Base-by-base conservation (phyloP, 495 filamentous ascomycete species). In the Bathelium albidoporum region DNA sequence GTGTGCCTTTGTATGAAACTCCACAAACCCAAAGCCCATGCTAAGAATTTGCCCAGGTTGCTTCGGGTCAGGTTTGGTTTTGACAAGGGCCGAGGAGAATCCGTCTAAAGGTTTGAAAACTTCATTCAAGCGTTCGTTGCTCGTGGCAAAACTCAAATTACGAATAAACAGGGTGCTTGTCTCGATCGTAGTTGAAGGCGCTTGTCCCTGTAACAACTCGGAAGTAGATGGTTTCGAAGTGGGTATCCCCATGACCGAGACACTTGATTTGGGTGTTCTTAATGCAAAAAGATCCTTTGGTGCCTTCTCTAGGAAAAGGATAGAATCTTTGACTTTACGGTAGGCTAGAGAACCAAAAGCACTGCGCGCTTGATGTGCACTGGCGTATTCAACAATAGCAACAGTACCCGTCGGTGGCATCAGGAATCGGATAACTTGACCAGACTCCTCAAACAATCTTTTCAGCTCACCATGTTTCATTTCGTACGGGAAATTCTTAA, bases 1-100 rank as follows among this genome's bases (percentile, higher is more conserved):
- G 53, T 91, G 83, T 18, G 76, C 80, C 64, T 88, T 89, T 61
- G 83, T 85, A 41, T 79, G 81, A 74, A 99, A 99, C 63, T 96
- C 91, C 59, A 88, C 83, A 68, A 99, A 99, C 44, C 91, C 94
- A 72, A 95, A 97, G 10, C 94, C 94, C 93, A 97, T 97, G 68
- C 89, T 95, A 52, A 97, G 83, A 1, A 85, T 79, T 73, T 92
- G 86, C 5, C 86, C 90, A 1, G 89, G 86, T 61, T 85, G 85
- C 77, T 72, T 74, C 4, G 66, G 59, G 45, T 71, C 70, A 16
- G 66, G 64, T 44, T 72, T 71, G 1, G 68, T 69, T 34, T 70
- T 71, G 41, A 74, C 69, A 24, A 66, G 65, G 11, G 64, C 69
- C 12, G 69, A 70, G 10, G 69, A 39, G 20, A 74, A 96, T 36